These are phyloP conservation scores for Candida arabinofermentans DNA, from an alignment of 805 yeast genomes.

Conservation along the genomic window DNA sequence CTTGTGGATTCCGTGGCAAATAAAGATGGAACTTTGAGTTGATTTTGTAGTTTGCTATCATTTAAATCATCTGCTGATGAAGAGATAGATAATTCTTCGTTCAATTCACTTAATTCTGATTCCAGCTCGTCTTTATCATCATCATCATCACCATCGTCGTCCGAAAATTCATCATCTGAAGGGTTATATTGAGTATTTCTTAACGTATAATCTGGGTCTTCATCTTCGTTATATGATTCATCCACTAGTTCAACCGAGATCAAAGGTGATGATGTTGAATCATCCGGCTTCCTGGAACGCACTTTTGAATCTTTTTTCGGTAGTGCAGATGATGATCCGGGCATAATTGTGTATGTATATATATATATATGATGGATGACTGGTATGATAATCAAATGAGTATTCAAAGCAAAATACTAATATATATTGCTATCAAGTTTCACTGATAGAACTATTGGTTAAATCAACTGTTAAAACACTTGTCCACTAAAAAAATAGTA, in stretches of 20 bases:
- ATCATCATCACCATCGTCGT: slow-evolving; percentile 12
- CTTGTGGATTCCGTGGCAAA: slow-evolving; percentile 9
- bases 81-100: slow-evolving; percentile 12
- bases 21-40: background rate
- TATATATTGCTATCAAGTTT: no score
- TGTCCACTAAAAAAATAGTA: background rate
- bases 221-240: slow-evolving; percentile 24
- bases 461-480: no score
- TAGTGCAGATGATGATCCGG: background rate
- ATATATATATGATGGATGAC: no score
- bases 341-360: background rate
- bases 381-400: no score
- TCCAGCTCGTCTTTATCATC: slow-evolving; percentile 9
- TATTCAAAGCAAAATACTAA: no score
- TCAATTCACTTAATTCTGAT: slow-evolving; percentile 14
- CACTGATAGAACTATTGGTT: no score
- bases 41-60: background rate
- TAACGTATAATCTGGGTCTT: slow-evolving; percentile 26
- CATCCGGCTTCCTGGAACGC: background rate
- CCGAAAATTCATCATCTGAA: slow-evolving; percentile 5
- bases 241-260: slow-evolving; percentile 13
- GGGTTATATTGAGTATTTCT: slow-evolving; percentile 4
- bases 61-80: slow-evolving; percentile 9
- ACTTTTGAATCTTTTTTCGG: background rate
- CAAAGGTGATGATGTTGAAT: slow-evolving; percentile 3